Percentiles rank a stretch among this genome's conserved stretches.
These are phyloP conservation scores for Vachellia pachyceras DNA, from an alignment of 306 rosid species.

Conservation along the genomic window DNA sequence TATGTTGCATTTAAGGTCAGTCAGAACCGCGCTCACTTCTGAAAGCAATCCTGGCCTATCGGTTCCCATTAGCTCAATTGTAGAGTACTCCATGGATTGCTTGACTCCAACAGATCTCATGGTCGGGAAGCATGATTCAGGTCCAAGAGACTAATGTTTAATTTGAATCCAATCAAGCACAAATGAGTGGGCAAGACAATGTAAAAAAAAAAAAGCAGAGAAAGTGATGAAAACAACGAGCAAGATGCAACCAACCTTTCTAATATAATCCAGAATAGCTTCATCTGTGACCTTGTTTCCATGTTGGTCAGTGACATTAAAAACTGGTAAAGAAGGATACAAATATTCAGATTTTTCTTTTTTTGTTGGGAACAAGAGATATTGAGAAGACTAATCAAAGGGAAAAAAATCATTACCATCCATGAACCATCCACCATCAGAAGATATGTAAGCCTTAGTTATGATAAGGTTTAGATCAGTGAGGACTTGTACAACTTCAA, in stretches of 20 bases:
- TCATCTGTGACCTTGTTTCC: constrained; percentile 90
- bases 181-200: constrained; percentile 7
- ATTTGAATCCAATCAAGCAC: neutral
- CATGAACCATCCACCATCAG: constrained; percentile 99
- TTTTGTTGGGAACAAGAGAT: neutral
- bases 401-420: constrained; percentile 65
- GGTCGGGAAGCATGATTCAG: constrained; percentile 72
- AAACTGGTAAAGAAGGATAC: constrained; percentile 57
- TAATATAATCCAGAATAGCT: constrained; percentile 76
- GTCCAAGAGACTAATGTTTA: constrained; percentile 79
- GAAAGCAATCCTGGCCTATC: constrained; percentile 95
- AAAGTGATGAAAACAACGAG: constrained; percentile 15
- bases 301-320: constrained; percentile 90
- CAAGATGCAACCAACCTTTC: constrained; percentile 57
- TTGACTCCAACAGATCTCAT: constrained; percentile 83
- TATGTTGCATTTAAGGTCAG: constrained; percentile 82
- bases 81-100: constrained; percentile 69
- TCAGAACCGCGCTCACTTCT: constrained; percentile 83
- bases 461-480: constrained; percentile 87
- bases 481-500: constrained; percentile 88
- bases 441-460: constrained; percentile 89
- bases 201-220: constrained; percentile 7
- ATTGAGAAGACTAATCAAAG: neutral
- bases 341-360: neutral
- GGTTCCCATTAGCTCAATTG: constrained; percentile 81